Evolutionary conservation across 768 basidiomycete species (phyloP), one percentile per base, ranked within the genome.

Genomic region (Asterophora parasitica): DNA sequence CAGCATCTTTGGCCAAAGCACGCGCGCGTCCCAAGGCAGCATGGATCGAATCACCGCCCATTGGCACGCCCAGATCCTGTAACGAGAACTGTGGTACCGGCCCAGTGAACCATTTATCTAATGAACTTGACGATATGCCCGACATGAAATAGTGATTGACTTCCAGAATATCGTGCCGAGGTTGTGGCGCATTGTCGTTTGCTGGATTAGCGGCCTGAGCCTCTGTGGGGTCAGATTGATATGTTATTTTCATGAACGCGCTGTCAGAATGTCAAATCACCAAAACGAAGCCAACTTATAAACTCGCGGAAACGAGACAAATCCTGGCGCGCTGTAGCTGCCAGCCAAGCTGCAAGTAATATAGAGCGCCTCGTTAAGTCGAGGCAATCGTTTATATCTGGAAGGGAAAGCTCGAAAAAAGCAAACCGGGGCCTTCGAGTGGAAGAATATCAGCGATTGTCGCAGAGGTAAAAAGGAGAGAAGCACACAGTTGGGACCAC

Each of bases 91-190:
- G 62, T 17, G 82, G 80, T 23, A 73, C 61, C 13, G 79, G 77
- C 15, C 85, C 87, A 61, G 73, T 73, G 63, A 92, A 92, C 86
- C 88, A 92, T 54, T 74, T 75, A 69, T 91, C 88, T 65, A 92
- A 78, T 42, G 74, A 67, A 63, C 85, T 89, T 44, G 71, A 69
- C 44, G 76, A 70, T 36, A 92, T 74, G 40, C 88, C 86, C 35
- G 78, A 79, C 56, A 78, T 79, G 58, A 92, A 72, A 63, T 92
- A 92, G 54, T 81, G 78, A 62, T 88, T 87, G 43, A 87, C 88
- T 71, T 89, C 85, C 43, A 90, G 71, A 51, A 84, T 74, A 63
- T 92, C 89, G 60, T 88, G 80, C 47, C 80, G 76, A 28, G 77
- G 67, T 42, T 73, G 68, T 46, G 66, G 65, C 51, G 68, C 74